Percentiles rank a stretch among this genome's conserved stretches.
Conservation (phyloP, 192 early-diverging fungal genomes). For the Phlyctochytrium bullatum region DNA sequence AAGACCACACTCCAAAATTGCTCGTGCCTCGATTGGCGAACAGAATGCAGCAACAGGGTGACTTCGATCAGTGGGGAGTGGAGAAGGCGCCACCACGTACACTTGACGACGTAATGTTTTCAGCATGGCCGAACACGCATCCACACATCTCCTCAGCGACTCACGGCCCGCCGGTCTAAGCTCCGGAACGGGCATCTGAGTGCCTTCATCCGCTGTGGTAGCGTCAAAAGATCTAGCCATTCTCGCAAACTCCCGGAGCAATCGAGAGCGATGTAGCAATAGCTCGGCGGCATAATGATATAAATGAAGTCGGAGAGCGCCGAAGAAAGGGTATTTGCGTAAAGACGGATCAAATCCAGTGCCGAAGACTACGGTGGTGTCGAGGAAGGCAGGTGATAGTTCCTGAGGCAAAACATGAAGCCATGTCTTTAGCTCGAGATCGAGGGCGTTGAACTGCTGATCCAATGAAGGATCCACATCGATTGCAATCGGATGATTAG, state of each 20-base stretch:
- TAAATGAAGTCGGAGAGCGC: not conserved
- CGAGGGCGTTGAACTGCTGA: not conserved
- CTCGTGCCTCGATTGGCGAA: not conserved
- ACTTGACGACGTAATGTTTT: not conserved
- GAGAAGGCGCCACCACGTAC: not conserved
- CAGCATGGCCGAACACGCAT: not conserved
- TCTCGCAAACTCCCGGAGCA: conserved; percentile 1
- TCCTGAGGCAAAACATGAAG: not conserved
- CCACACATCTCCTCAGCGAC: not conserved
- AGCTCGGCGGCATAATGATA: not conserved
- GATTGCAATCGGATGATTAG: no score
- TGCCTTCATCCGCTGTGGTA: no score
- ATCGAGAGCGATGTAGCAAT: not conserved
- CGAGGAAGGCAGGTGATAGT: not conserved
- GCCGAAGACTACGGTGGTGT: not conserved
- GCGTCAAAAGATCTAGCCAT: not conserved
- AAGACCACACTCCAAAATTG: not conserved
- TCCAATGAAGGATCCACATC: not conserved
- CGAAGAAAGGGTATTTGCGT: not conserved
- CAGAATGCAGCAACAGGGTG: conserved; percentile 2
- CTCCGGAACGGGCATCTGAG: not conserved
- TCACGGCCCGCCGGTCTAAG: not conserved
- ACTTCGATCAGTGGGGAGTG: not conserved
- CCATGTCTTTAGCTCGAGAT: not conserved
- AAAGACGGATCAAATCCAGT: not conserved